phyloP scores from a whole-genome alignment of 1,139 yeast genomes.

The Geotrichum candidum region DNA sequence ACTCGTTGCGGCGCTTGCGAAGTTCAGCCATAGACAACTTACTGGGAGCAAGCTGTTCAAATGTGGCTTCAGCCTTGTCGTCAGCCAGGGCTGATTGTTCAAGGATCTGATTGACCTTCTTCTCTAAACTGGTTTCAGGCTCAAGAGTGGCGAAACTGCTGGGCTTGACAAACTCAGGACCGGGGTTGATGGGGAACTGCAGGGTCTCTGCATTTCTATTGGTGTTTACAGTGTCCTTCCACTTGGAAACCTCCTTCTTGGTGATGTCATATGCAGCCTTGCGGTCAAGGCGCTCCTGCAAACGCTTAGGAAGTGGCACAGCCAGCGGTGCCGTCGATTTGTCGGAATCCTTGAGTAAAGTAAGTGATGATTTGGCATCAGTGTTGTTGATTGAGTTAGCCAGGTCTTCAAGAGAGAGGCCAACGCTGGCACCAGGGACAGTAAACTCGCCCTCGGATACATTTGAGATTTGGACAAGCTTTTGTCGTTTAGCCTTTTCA shows the following conservation, averaged over 20 bases:
- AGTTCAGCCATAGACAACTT: conserved; percentile 77
- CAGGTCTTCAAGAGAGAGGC: conserved; percentile 16
- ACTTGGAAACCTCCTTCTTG: conserved; percentile 76
- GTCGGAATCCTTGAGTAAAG: conserved; percentile 20
- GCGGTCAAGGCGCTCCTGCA: conserved; percentile 82
- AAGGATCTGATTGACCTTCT: conserved; percentile 56
- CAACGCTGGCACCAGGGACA: conserved; percentile 37
- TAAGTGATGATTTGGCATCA: conserved; percentile 21
- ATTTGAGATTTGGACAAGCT: conserved; percentile 42
- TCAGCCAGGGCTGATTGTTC: conserved; percentile 62
- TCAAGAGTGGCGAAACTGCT: conserved; percentile 50
- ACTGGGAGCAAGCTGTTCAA: conserved; percentile 75
- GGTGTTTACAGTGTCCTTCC: conserved; percentile 78
- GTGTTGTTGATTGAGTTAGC: conserved; percentile 18
- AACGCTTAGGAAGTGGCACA: conserved; percentile 79
- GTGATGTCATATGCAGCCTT: conserved; percentile 87
- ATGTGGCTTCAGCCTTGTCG: conserved; percentile 70
- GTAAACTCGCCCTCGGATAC: conserved; percentile 66
- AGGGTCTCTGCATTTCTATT: conserved; percentile 82
- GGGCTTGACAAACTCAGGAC: conserved; percentile 39
- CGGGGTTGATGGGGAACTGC: conserved; percentile 61
- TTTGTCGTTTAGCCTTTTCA: conserved; percentile 20
- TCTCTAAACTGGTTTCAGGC: conserved; percentile 48
- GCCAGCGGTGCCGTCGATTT: conserved; percentile 37
- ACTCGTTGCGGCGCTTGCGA: conserved; percentile 68